Conservation (phyloP, 1,284 basidiomycete genomes). For the Ceratobasidium sp. region DNA sequence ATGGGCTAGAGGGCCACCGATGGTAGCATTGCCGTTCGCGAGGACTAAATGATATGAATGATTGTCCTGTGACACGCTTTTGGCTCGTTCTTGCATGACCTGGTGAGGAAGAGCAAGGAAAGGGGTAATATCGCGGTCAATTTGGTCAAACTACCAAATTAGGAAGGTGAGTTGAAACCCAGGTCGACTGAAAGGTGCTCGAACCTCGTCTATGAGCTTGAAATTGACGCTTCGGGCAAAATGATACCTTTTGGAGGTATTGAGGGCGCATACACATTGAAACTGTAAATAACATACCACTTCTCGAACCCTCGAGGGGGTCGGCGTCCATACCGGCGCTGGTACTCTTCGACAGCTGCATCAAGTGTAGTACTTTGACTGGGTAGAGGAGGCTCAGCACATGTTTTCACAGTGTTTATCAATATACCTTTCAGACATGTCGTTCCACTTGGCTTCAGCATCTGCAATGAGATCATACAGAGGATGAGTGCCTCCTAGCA, state of each 20-base stretch:
- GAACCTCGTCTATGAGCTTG: slow-evolving; percentile 50
- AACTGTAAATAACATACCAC: not conserved
- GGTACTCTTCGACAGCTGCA: slow-evolving; percentile 61
- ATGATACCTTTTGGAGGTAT: slow-evolving; percentile 48
- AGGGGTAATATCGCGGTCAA: slow-evolving; percentile 48
- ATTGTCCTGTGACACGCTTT: slow-evolving; percentile 42
- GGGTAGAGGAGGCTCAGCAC: not conserved
- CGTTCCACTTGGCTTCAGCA: slow-evolving; percentile 30
- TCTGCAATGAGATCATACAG: slow-evolving; percentile 16
- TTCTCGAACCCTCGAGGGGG: slow-evolving; percentile 46
- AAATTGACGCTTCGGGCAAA: slow-evolving; percentile 50
- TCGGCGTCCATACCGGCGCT: slow-evolving; percentile 47
- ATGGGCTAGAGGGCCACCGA: slow-evolving; percentile 29
- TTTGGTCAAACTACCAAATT: slow-evolving; percentile 49
- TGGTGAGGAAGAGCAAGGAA: slow-evolving; percentile 49
- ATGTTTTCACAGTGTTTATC: not conserved
- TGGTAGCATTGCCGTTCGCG: slow-evolving; percentile 43
- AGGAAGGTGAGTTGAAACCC: not conserved
- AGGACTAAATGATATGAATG: slow-evolving; percentile 48
- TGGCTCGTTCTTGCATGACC: slow-evolving; percentile 46
- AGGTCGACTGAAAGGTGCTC: not conserved
- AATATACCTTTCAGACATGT: slow-evolving; percentile 10
- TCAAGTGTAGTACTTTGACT: slow-evolving; percentile 64
- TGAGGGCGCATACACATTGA: too few relatives aligned
- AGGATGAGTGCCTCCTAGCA: slow-evolving; percentile 3